Evolutionary conservation across 257 asterid species (phyloP).

Genomic region (Capsicum pubescens): DNA sequence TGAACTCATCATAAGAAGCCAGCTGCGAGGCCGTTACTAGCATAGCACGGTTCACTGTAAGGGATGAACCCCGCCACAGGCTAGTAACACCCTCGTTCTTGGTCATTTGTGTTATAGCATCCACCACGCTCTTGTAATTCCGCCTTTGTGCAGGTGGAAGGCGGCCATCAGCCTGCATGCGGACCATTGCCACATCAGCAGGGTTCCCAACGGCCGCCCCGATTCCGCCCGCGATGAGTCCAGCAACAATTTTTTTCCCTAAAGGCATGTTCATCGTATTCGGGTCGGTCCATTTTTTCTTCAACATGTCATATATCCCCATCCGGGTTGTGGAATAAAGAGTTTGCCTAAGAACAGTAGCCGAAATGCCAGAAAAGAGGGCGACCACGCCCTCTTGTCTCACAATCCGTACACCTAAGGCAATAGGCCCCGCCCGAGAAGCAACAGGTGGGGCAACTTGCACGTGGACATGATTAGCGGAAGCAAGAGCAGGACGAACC

Average conservation of each 20-base stretch:
- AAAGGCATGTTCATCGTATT: slow-evolving; percentile 58
- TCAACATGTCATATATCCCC: slow-evolving; percentile 82
- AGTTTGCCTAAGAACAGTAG: slow-evolving; percentile 90
- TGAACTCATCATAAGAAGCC: slow-evolving; percentile 84
- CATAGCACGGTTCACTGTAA: slow-evolving; percentile 94
- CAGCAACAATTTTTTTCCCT: slow-evolving; percentile 63
- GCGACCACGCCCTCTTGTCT: slow-evolving; percentile 75
- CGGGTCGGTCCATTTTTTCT: slow-evolving; percentile 76
- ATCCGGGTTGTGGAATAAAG: slow-evolving; percentile 89
- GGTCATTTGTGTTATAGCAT: slow-evolving; percentile 74
- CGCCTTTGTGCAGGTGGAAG: slow-evolving; percentile 74
- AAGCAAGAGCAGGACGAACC: slow-evolving; percentile 70
- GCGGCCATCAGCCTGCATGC: slow-evolving; percentile 96
- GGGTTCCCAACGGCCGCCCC: slow-evolving; percentile 96
- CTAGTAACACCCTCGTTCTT: slow-evolving; percentile 72
- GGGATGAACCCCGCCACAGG: slow-evolving; percentile 92
- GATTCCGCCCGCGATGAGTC: slow-evolving; percentile 78
- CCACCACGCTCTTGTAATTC: slow-evolving; percentile 85
- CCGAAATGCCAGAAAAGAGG: slow-evolving; percentile 87
- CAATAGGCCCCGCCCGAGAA: slow-evolving; percentile 62
- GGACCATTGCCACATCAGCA: slow-evolving; percentile 93
- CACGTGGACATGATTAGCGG: slow-evolving; percentile 33
- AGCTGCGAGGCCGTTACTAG: slow-evolving; percentile 85
- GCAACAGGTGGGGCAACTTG: slow-evolving; percentile 38
- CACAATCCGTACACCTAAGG: slow-evolving; percentile 66